phyloP scores from a whole-genome alignment of 768 basidiomycete genomes.

The Podaxis rugospora region DNA sequence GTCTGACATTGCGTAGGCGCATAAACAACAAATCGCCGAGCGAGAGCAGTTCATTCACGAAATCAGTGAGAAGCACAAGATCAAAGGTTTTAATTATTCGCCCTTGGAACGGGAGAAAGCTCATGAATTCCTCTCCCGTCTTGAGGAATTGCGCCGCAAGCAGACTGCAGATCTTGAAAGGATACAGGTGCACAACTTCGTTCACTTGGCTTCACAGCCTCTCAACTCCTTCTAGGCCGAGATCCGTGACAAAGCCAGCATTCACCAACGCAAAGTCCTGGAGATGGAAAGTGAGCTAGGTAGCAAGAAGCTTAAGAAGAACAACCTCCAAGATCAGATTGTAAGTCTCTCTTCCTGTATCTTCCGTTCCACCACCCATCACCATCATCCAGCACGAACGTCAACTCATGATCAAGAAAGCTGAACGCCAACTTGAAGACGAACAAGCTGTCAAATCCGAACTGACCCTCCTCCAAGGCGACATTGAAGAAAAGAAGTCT shows the following conservation, averaged over 20 bases:
- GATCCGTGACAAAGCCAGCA: conserved; percentile 50
- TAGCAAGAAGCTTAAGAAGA: conserved; percentile 48
- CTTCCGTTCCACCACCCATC: not conserved
- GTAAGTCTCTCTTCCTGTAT: conserved; percentile 31
- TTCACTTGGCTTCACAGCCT: not conserved
- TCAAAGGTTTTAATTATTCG: conserved; percentile 70
- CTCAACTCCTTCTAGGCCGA: conserved; percentile 40
- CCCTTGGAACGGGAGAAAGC: conserved; percentile 71
- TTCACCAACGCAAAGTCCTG: conserved; percentile 57
- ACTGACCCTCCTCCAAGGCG: conserved; percentile 47
- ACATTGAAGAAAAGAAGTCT: conserved; percentile 66
- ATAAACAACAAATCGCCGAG: conserved; percentile 61
- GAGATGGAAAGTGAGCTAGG: conserved; percentile 54
- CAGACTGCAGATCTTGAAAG: conserved; percentile 63
- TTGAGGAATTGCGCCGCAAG: conserved; percentile 58
- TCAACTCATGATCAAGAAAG: conserved; percentile 44
- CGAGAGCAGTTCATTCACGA: conserved; percentile 74
- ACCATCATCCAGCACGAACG: conserved; percentile 37
- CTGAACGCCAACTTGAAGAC: conserved; percentile 54
- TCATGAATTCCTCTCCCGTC: conserved; percentile 62
- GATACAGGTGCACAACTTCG: conserved; percentile 47
- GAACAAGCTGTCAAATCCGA: conserved; percentile 50
- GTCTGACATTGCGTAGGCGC: conserved; percentile 42
- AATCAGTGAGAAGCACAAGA: conserved; percentile 59
- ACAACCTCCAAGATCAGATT: conserved; percentile 50